Conservation (phyloP, 1,284 basidiomycete species). For the Sanghuangporus baumii region DNA sequence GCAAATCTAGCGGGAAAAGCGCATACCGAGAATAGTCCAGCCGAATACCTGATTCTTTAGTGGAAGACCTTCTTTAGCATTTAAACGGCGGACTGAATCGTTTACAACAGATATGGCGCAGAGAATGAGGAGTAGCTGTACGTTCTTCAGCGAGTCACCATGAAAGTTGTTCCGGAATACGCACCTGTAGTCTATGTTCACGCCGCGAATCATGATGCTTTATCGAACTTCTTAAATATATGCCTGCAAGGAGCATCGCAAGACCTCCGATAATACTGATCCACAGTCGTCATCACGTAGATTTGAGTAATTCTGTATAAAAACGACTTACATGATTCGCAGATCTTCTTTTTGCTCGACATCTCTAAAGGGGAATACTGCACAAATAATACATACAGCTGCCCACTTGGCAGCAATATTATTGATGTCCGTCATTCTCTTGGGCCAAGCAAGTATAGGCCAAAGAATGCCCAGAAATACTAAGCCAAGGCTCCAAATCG, state of each 20-base stretch:
- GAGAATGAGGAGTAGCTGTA: slow-evolving; percentile 37
- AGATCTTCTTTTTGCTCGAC: slow-evolving; percentile 74
- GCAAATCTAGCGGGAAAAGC: neutral
- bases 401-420: slow-evolving; percentile 43
- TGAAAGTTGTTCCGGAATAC: neutral
- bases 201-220: neutral
- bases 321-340: slow-evolving; percentile 45
- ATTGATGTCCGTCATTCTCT: slow-evolving; percentile 27
- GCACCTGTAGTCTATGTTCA: slow-evolving; percentile 1
- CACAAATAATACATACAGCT: slow-evolving; percentile 46
- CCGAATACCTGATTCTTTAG: slow-evolving; percentile 53
- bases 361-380: slow-evolving; percentile 65
- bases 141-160: slow-evolving; percentile 21
- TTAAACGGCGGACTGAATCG: slow-evolving; percentile 55
- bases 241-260: slow-evolving; percentile 10
- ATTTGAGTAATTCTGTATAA: neutral
- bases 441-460: slow-evolving; percentile 52
- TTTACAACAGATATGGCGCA: slow-evolving; percentile 47
- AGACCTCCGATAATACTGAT: slow-evolving; percentile 8
- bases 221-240: neutral
- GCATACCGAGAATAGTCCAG: slow-evolving; percentile 64
- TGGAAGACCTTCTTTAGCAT: slow-evolving; percentile 66
- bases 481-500: slow-evolving; percentile 71
- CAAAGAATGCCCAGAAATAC: slow-evolving; percentile 60
- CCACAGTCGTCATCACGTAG: neutral